Evolutionary conservation across 2,329 filamentous ascomycete genomes (phyloP).

Genomic region (Ilyonectria mors-panacis): DNA sequence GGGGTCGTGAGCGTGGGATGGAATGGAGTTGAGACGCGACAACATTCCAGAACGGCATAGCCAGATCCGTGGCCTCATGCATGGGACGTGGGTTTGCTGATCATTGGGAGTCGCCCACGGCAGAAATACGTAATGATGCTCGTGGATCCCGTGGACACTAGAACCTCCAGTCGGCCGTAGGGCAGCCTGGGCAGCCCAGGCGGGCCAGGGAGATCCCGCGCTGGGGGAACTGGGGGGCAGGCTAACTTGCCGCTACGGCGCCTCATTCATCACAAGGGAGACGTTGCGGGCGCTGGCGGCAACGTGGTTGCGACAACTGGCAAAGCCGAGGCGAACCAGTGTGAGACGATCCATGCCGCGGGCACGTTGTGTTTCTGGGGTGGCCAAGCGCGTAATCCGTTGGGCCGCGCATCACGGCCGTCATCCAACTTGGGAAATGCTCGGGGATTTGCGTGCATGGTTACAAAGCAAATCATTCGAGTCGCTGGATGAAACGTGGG

Average conservation of each 20-base stretch:
- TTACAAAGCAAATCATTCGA: slow-evolving; percentile 38
- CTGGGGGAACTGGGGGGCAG: slow-evolving; percentile 11
- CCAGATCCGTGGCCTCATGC: slow-evolving; percentile 40
- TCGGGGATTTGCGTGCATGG: slow-evolving; percentile 35
- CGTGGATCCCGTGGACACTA: slow-evolving; percentile 34
- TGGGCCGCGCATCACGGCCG: slow-evolving; percentile 21
- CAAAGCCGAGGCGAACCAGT: slow-evolving; percentile 17
- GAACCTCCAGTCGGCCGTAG: slow-evolving; percentile 35
- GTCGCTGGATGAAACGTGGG: slow-evolving; percentile 35
- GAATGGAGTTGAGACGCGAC: slow-evolving; percentile 44
- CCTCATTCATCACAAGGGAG: slow-evolving; percentile 12
- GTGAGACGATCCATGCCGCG: slow-evolving; percentile 7
- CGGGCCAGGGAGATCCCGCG: slow-evolving; percentile 32
- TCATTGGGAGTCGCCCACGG: slow-evolving; percentile 38
- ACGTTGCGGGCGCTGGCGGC: slow-evolving; percentile 15
- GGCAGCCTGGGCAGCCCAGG: slow-evolving; percentile 7
- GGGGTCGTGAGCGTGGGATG: slow-evolving; percentile 45
- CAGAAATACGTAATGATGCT: slow-evolving; percentile 46
- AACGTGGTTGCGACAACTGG: slow-evolving; percentile 9
- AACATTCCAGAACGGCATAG: slow-evolving; percentile 48
- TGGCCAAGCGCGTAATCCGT: slow-evolving; percentile 1
- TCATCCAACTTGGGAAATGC: slow-evolving; percentile 25
- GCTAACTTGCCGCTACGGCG: slow-evolving; percentile 1
- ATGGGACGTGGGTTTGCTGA: slow-evolving; percentile 42
- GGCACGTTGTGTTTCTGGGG: slow-evolving; percentile 1